Evolutionary conservation across 345 rosid species (phyloP).

Genomic region (Ceriops decandra): DNA sequence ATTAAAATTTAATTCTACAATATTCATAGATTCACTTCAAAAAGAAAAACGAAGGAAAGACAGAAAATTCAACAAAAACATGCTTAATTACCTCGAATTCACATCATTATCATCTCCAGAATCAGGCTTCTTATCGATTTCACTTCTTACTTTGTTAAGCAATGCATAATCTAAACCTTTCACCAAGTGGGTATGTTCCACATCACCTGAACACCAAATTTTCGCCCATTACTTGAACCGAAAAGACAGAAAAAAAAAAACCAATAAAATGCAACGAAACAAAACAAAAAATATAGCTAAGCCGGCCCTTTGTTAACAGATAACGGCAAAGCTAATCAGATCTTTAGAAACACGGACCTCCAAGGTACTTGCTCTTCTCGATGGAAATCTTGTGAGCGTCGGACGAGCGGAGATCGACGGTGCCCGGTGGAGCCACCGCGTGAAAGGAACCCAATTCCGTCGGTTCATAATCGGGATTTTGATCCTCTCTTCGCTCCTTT

Average conservation of each 20-base stretch:
- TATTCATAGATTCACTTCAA: too few relatives aligned
- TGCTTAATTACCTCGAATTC: constrained; percentile 51
- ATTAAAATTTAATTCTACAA: too few relatives aligned
- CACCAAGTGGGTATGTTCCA: constrained; percentile 96
- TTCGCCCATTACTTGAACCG: constrained; percentile 6
- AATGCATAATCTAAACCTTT: constrained; percentile 95
- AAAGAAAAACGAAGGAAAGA: not conserved
- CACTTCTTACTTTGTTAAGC: constrained; percentile 85
- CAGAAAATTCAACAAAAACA: too few relatives aligned
- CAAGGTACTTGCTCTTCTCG: constrained; percentile 98
- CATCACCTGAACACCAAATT: constrained; percentile 57
- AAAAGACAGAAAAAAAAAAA: not conserved
- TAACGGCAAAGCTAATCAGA: not conserved
- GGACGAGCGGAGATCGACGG: constrained; percentile 62
- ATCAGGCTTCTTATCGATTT: constrained; percentile 85
- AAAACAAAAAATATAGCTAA: too few relatives aligned
- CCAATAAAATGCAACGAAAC: not conserved
- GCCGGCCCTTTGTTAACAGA: too few relatives aligned
- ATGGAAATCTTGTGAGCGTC: constrained; percentile 87
- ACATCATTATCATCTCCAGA: constrained; percentile 58
- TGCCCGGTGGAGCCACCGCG: constrained; percentile 96
- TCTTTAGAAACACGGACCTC: constrained; percentile 53
- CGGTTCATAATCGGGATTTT: constrained; percentile 90
- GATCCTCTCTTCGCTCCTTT: constrained; percentile 93
- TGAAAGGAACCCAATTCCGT: constrained; percentile 83